Base-by-base conservation (phyloP, 306 rosid genomes). In the Vigna angularis region DNA sequence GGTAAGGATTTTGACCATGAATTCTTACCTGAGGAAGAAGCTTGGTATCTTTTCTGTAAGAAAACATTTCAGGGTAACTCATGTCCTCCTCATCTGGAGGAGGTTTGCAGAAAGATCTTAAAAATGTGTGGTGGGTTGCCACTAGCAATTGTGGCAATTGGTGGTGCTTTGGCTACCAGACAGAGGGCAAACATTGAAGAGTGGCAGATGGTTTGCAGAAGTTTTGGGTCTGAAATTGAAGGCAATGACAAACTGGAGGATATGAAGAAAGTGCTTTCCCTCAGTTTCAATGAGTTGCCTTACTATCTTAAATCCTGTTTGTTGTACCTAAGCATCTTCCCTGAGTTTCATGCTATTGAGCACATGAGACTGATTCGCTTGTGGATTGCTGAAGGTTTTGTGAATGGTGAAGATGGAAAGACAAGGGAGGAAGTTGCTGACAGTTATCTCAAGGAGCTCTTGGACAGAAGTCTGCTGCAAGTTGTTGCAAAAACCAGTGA, bases 321-420 rank as follows among this genome's bases (percentile, higher is more conserved):
- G 80, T 45, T 90, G 84, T 90, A 90, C 78, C 28, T 88, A 48
- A 71, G 81, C 79, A 73, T 88, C 14, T 90, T 88, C 50, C 94
- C 90, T 0, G 87, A 72, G 58, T 75, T 81, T 34, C 67, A 83
- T 15, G 79, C 80, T 4, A 73, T 84, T 6, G 85, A 86, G 68
- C 83, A 24, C 8, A 79, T 76, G 88, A 76, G 90, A 57, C 24
- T 90, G 72, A 83, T 88, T 79, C 86, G 89, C 13, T 15, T 90
- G 67, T 86, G 92, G 94, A 79, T 88, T 73, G 92, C 94, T 7
- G 92, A 90, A 83, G 92, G 90, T 7, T 86, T 90, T 83, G 89
- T 90, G 18, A 68, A 28, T 18, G 84, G 63, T 28, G 85, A 56
- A 74, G 87, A 86, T 48, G 89, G 90, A 45, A 83, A 32, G 76